Evolutionary conservation across 768 basidiomycete genomes (phyloP).

Genomic region (Lactarius akahatsu): DNA sequence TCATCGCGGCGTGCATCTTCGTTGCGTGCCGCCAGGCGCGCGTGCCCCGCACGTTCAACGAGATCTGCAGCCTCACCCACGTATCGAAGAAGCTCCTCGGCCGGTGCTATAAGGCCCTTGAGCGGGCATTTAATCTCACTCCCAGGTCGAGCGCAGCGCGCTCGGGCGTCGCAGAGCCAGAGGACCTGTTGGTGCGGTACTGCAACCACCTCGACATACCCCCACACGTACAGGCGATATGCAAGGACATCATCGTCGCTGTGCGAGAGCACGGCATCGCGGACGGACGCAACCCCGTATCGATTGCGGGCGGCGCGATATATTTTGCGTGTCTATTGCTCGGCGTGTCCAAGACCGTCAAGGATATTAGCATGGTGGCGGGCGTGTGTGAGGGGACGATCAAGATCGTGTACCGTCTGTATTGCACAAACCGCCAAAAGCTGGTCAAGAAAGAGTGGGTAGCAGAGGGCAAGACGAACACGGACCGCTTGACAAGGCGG

Average conservation of each 20-base stretch:
- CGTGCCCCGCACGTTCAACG: slow-evolving; percentile 91
- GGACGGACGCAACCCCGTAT: slow-evolving; percentile 91
- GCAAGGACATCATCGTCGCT: slow-evolving; percentile 75
- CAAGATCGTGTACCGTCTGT: slow-evolving; percentile 81
- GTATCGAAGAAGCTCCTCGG: slow-evolving; percentile 94
- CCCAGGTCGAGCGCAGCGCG: slow-evolving; percentile 64
- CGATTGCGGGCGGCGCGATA: slow-evolving; percentile 97
- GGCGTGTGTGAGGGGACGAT: slow-evolving; percentile 96
- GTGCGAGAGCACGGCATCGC: slow-evolving; percentile 85
- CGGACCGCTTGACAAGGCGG: slow-evolving; percentile 34
- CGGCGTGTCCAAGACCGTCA: slow-evolving; percentile 68
- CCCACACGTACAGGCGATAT: slow-evolving; percentile 77
- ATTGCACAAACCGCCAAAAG: slow-evolving; percentile 70
- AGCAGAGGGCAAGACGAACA: slow-evolving; percentile 67
- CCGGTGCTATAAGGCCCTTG: slow-evolving; percentile 89
- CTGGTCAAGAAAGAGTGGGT: slow-evolving; percentile 86
- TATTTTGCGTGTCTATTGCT: slow-evolving; percentile 88
- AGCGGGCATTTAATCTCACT: slow-evolving; percentile 83
- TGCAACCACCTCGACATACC: slow-evolving; percentile 91
- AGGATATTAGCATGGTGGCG: slow-evolving; percentile 87
- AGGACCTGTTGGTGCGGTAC: slow-evolving; percentile 85
- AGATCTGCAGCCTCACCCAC: slow-evolving; percentile 89
- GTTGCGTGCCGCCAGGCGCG: slow-evolving; percentile 95
- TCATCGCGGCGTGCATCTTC: slow-evolving; percentile 97
- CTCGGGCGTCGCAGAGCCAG: slow-evolving; percentile 58